A percentile compares a stretch with the other conserved stretches of the same genome.
Evolutionary conservation across 306 rosid species (phyloP).

Genomic region (Cucurbita pepo): DNA sequence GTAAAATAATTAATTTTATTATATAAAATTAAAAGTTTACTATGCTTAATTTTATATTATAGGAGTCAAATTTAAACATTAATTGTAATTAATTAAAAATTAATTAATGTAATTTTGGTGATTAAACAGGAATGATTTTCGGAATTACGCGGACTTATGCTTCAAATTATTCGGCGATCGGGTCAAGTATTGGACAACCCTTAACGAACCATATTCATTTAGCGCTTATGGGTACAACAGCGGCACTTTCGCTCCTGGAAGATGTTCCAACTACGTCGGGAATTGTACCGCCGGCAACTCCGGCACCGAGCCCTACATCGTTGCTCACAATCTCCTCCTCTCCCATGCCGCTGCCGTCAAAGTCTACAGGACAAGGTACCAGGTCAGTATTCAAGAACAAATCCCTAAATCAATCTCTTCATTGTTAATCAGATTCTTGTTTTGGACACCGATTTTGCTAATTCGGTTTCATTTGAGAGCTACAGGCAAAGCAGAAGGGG

Average conservation of each 20-base stretch:
- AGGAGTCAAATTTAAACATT: no score
- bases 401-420: background rate
- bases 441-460: background rate
- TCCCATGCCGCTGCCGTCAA: conserved; percentile 21
- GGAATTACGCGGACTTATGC: conserved; percentile 14
- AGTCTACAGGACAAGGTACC: conserved; percentile 12
- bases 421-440: background rate
- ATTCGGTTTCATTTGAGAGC: background rate
- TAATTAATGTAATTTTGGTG: background rate
- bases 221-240: conserved; percentile 7
- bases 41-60: no score
- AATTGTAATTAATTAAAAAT: background rate
- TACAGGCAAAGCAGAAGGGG: conserved; percentile 25
- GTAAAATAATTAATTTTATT: background rate
- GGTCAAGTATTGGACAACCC: conserved; percentile 23
- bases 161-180: conserved; percentile 31
- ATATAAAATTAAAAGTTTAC: no score
- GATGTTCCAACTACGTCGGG: conserved; percentile 26
- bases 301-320: conserved; percentile 29
- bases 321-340: conserved; percentile 21
- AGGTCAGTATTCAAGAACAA: conserved; percentile 8
- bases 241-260: conserved; percentile 25
- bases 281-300: conserved; percentile 25
- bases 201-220: conserved; percentile 22
- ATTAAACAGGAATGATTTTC: conserved; percentile 17